Conservation (phyloP, 2,329 filamentous ascomycete species). For the Aspergillus pseudonomiae region DNA sequence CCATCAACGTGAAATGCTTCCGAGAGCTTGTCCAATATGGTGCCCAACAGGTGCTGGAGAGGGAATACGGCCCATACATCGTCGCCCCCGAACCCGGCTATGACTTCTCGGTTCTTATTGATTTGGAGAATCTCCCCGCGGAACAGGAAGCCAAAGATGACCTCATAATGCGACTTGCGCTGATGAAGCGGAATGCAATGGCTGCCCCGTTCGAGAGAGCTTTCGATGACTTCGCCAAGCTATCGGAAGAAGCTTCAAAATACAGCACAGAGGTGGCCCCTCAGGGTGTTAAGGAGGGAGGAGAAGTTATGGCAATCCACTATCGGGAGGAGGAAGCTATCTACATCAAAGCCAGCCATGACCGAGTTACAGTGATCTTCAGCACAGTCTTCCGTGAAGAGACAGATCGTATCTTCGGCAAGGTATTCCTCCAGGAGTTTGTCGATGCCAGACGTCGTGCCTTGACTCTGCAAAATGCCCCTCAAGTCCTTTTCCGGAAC, state of each 20-base stretch:
- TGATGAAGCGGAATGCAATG: conserved; percentile 98
- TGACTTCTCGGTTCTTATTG: conserved; percentile 91
- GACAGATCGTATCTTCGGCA: conserved; percentile 95
- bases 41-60: conserved; percentile 84
- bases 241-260: conserved; percentile 86
- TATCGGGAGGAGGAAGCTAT: conserved; percentile 99
- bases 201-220: conserved; percentile 97
- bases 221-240: conserved; percentile 85
- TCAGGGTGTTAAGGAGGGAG: conserved; percentile 84
- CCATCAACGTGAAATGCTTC: conserved; percentile 93
- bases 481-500: conserved; percentile 93
- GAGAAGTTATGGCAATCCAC: conserved; percentile 92
- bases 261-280: conserved; percentile 94
- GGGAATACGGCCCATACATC: conserved; percentile 93
- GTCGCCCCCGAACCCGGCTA: conserved; percentile 85
- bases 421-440: conserved; percentile 98
- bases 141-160: conserved; percentile 86
- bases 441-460: conserved; percentile 86
- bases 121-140: conserved; percentile 82
- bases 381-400: conserved; percentile 97
- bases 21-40: conserved; percentile 90
- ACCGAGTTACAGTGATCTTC: conserved; percentile 98
- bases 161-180: conserved; percentile 80
- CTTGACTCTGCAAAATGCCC: conserved; percentile 89
- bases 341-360: conserved; percentile 96